Evolutionary conservation across 768 basidiomycete species (phyloP), one percentile per base, ranked within the genome.

Genomic region (Suillus subluteus): DNA sequence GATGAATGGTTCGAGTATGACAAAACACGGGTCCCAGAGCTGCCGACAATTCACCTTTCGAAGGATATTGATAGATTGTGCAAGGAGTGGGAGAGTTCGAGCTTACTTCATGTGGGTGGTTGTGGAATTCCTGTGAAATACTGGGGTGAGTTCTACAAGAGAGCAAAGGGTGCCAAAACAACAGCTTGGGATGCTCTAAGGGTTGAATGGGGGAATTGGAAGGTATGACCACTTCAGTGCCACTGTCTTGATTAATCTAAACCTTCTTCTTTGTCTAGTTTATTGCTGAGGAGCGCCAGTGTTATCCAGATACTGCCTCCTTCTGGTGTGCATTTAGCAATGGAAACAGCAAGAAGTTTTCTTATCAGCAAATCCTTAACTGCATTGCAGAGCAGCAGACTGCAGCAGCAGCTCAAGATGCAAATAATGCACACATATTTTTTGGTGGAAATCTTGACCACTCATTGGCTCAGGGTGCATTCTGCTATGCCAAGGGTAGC

Each of bases 131-230:
- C 66, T 3, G 40, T 73, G 35, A 66, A 69, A 30, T 58, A 70
- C 43, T 72, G 71, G 72, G 55, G 30, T 1, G 41, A 41, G 40
- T 56, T 73, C 62, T 72, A 68, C 65, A 68, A 70, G 63, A 69
- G 44, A 38, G 37, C 62, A 3, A 38, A 48, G 6, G 66, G 66
- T 0, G 46, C 26, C 65, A 46, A 62, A 50, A n/a, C 40, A 15
- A 18, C 55, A 23, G 65, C 63, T 6, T 72, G 72, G 72, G 67
- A 64, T 6, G 62, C 44, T 0, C 37, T 71, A 1, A 48, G 67
- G 2, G 65, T 21, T 3, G 62, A 67, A 23, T 73, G 41, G 61
- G 72, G 72, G 11, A 66, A 67, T 38, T 67, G 66, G 66, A 67
- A 67, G 55, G 66, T 67, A 32, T 46, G 44, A 21, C 21, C 8